Evolutionary conservation across 108 stramenopile genomes (phyloP), one percentile per base, ranked within the genome.

Genomic region (Nannochloropsis gaditana): DNA sequence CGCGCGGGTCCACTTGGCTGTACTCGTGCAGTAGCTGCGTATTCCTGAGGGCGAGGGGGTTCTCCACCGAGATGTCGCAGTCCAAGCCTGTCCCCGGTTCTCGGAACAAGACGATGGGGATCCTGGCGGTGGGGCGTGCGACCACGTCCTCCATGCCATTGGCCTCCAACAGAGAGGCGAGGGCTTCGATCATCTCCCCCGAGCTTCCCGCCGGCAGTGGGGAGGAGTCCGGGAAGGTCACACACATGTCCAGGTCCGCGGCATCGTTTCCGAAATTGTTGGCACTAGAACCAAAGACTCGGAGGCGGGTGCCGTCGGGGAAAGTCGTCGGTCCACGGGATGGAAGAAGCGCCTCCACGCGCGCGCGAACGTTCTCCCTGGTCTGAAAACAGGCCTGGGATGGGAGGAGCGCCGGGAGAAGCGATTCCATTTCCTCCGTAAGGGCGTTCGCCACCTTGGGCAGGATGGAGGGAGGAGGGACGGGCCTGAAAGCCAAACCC

Each of bases 31-130:
- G 93, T 42, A 99, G 90, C 6, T 89, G 87, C 21, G 99, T 99
- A 89, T 99, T 99, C 45, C 95, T 90, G 79, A 96, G 90, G 9
- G 99, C 98, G 41, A 99, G 91, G 5, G 98, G 95, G 87, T 99
- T 99, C 88, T 95, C 93, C 85, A 97, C 91, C 42, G 94, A 94
- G 44, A 99, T 90, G 92, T 99, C 99, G 87, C 97, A 97, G 86
- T 98, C 96, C 79, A 99, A 92, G 11, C 92, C 83, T 9, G 91
- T 91, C 41, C 87, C 85, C 43, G 92, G 88, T 82, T 93, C 94
- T 83, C 93, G 91, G 87, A 96, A 97, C 86, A 94, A 94, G 82
- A 99, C 91, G 83, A 99, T 95, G 2, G 99, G 97, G 59, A 99
- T 97, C 19, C 99, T 93, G 9, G 98, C 98, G 21, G 97, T 96